Evolutionary conservation across 768 basidiomycete species (phyloP).

Genomic region (Russula sp.): DNA sequence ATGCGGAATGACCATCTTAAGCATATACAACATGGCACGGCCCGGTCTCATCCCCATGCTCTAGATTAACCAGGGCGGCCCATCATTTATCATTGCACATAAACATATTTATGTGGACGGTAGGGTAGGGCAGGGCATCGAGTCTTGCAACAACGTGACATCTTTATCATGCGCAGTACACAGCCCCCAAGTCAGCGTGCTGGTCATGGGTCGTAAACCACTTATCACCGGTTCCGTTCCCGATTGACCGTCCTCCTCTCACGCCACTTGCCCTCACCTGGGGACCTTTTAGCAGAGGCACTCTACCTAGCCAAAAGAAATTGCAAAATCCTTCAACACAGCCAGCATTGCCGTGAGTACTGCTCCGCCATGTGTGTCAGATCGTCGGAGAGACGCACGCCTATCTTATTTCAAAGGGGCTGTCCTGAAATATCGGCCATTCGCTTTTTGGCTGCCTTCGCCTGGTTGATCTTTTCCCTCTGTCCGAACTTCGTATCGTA

Average conservation of each 20-base stretch:
- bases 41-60: background rate
- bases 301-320: background rate
- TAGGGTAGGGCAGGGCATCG: no score
- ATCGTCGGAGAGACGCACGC: background rate
- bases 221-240: background rate
- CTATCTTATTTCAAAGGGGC: background rate
- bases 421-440: background rate
- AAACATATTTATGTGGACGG: no score
- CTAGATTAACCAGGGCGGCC: background rate
- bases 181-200: no score
- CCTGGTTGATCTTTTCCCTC: constrained; percentile 73
- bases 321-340: background rate
- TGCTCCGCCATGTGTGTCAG: background rate
- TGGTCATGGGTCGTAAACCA: background rate
- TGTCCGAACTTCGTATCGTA: constrained; percentile 87
- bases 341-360: background rate
- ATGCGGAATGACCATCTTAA: background rate
- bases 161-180: background rate
- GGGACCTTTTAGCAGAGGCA: background rate
- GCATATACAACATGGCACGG: background rate
- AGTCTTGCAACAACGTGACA: no score
- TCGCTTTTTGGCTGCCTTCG: constrained; percentile 37
- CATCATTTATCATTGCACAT: no score
- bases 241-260: background rate
- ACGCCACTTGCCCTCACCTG: background rate